Evolutionary conservation across 768 basidiomycete species (phyloP).

Genomic region (Hysterangium stoloniferum): DNA sequence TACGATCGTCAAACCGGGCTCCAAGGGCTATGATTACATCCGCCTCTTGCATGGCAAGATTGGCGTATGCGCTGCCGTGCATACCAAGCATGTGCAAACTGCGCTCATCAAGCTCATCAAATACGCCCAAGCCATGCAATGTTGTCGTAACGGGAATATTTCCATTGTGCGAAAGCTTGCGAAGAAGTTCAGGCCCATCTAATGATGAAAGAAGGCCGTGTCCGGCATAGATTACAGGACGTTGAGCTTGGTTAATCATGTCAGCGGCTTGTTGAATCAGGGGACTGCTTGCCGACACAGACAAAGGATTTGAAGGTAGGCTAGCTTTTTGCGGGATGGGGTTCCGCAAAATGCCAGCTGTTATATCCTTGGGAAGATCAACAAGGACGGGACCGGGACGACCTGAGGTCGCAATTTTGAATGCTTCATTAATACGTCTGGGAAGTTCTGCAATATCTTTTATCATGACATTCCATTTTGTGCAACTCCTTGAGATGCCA

Average conservation of each 20-base stretch:
- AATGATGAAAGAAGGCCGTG: slow-evolving; percentile 81
- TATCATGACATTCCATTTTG: slow-evolving; percentile 99
- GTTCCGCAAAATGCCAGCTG: slow-evolving; percentile 80
- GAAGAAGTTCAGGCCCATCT: slow-evolving; percentile 74
- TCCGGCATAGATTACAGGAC: slow-evolving; percentile 89
- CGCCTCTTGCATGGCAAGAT: slow-evolving; percentile 94
- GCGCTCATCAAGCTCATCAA: slow-evolving; percentile 76
- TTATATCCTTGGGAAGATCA: slow-evolving; percentile 98
- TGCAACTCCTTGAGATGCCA: slow-evolving; percentile 94
- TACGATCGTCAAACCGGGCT: slow-evolving; percentile 95
- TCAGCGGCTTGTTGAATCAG: slow-evolving; percentile 78
- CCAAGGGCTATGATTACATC: slow-evolving; percentile 98
- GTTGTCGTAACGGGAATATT: slow-evolving; percentile 98
- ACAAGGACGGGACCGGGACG: slow-evolving; percentile 97
- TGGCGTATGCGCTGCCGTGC: slow-evolving; percentile 97
- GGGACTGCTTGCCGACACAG: slow-evolving; percentile 50
- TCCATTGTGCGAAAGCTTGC: slow-evolving; percentile 68
- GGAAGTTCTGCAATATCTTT: slow-evolving; percentile 95
- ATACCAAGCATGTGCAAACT: slow-evolving; percentile 97
- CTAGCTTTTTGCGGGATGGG: slow-evolving; percentile 79
- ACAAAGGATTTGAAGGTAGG: slow-evolving; percentile 68
- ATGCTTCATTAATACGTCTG: slow-evolving; percentile 94
- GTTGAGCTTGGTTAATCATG: slow-evolving; percentile 87
- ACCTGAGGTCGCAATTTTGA: slow-evolving; percentile 97
- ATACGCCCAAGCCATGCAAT: slow-evolving; percentile 90